A percentile compares a stretch with the other conserved stretches of the same genome.
Conservation (phyloP, 371 early-diverging fungal genomes). For the Sporodiniella umbellata region DNA sequence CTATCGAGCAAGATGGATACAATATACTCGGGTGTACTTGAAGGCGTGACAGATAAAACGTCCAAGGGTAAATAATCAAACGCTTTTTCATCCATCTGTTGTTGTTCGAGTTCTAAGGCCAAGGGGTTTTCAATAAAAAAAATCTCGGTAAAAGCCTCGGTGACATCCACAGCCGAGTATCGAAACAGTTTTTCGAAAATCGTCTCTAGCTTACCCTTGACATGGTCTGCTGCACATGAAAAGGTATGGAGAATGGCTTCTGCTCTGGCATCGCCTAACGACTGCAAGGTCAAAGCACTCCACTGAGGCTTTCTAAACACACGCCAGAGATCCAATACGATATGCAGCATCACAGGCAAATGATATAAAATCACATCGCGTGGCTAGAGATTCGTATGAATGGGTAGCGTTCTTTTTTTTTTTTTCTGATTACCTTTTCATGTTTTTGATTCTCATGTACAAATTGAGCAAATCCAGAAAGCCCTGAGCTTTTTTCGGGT, state of each 20-base stretch:
- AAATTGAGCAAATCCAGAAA: slow-evolving; percentile 30
- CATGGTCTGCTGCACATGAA: slow-evolving; percentile 43
- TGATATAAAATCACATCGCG: slow-evolving; percentile 51
- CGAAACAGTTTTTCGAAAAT: slow-evolving; percentile 60
- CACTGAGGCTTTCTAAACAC: slow-evolving; percentile 43
- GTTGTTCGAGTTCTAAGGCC: slow-evolving; percentile 35
- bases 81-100: slow-evolving; percentile 11
- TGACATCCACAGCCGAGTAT: slow-evolving; percentile 52
- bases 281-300: slow-evolving; percentile 9
- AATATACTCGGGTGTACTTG: slow-evolving; percentile 53
- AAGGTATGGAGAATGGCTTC: slow-evolving; percentile 46
- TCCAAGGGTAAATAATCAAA: slow-evolving; percentile 43
- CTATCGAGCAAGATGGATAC: slow-evolving; percentile 54
- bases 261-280: slow-evolving; percentile 34
- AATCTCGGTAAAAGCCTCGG: slow-evolving; percentile 63
- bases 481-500: slow-evolving; percentile 19
- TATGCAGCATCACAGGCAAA: slow-evolving; percentile 51
- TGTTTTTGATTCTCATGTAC: slow-evolving; percentile 24
- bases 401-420: background rate
- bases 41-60: slow-evolving; percentile 48
- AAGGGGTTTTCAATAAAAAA: slow-evolving; percentile 60
- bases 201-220: slow-evolving; percentile 47
- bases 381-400: slow-evolving; percentile 18
- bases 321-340: slow-evolving; percentile 51
- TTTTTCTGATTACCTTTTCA: slow-evolving; percentile 10